phyloP scores from a whole-genome alignment of 1,139 yeast genomes.

The Protomyces inouyei region DNA sequence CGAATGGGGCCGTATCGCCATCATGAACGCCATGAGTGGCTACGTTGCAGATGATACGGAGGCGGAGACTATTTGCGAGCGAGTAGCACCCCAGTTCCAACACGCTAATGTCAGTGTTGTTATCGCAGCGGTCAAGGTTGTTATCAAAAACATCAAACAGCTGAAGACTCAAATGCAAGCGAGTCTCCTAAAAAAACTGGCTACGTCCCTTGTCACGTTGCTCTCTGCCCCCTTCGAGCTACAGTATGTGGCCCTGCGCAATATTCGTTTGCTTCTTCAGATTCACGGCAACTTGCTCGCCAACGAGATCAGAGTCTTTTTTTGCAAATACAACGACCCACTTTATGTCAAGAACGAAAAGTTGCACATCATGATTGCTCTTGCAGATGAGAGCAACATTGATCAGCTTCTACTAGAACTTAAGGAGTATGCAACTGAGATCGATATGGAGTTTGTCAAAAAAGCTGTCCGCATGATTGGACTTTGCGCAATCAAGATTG shows the following conservation, averaged over 20 bases:
- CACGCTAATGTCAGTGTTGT: conserved; percentile 97
- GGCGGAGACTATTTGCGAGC: conserved; percentile 79
- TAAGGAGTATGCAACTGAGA: conserved; percentile 88
- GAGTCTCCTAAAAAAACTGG: conserved; percentile 59
- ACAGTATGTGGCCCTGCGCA: conserved; percentile 89
- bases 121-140: conserved; percentile 75
- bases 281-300: conserved; percentile 76
- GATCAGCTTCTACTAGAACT: conserved; percentile 72
- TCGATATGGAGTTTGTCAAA: conserved; percentile 82
- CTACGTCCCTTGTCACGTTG: conserved; percentile 83
- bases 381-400: conserved; percentile 68
- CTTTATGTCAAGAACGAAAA: conserved; percentile 88
- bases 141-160: conserved; percentile 63
- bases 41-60: conserved; percentile 58
- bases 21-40: conserved; percentile 73
- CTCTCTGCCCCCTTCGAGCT: conserved; percentile 88
- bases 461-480: conserved; percentile 81
- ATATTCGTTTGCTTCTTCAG: conserved; percentile 83
- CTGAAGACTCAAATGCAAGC: conserved; percentile 47
- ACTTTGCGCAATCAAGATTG: conserved; percentile 78
- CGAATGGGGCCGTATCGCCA: conserved; percentile 96
- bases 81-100: conserved; percentile 92
- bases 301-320: conserved; percentile 82
- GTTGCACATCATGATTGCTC: conserved; percentile 78
- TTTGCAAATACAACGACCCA: conserved; percentile 92